Base-by-base conservation (phyloP, 371 early-diverging fungal species). In the Batrachochytrium dendrobatidis region DNA sequence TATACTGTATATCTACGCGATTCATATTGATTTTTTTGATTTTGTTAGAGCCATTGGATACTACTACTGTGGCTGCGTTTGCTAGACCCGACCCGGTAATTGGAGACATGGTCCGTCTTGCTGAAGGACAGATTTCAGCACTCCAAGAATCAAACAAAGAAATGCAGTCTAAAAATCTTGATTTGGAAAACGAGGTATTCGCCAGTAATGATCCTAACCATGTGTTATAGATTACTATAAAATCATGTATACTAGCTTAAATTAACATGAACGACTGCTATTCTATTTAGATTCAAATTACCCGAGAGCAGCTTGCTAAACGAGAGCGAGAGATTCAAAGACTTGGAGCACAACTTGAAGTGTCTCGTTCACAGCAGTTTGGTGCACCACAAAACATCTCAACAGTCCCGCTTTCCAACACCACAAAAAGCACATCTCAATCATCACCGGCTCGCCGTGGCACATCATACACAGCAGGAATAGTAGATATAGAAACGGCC, bases 271-370 rank as follows among this genome's bases (percentile, higher is more conserved):
- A n/a, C n/a, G n/a, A n/a, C n/a, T n/a, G n/a, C n/a, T n/a, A n/a
- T n/a, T n/a, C n/a, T n/a, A 59, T 53, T 20, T 39, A 72, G 73
- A 48, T 77, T 24, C 64, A 72, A 34, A 22, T 62, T 1, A 25
- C 68, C 1, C 61, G 63, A 1, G 65, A 68, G 24, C 72, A 76
- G 60, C 56, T 79, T 3, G 51, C 30, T 1, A 59, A 60, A 28
- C 73, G 77, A 0, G 75, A 79, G 46, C 63, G 69, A 53, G 79
- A 79, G 55, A 71, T 76, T 33, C 39, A 63, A 35, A 60, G 79
- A 10, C 65, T 79, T 5, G 70, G 71, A 8, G 54, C 70, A 0
- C 68, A 79, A 49, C 66, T 79, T 3, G 73, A 76, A 59, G 18
- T 76, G 0, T 60, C 64, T 17, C 63, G 76, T 0, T 44, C 72